A percentile compares a stretch with the other conserved stretches of the same genome.
Conservation (phyloP, 441 rosid genomes). For the Arabidopsis lyrata region DNA sequence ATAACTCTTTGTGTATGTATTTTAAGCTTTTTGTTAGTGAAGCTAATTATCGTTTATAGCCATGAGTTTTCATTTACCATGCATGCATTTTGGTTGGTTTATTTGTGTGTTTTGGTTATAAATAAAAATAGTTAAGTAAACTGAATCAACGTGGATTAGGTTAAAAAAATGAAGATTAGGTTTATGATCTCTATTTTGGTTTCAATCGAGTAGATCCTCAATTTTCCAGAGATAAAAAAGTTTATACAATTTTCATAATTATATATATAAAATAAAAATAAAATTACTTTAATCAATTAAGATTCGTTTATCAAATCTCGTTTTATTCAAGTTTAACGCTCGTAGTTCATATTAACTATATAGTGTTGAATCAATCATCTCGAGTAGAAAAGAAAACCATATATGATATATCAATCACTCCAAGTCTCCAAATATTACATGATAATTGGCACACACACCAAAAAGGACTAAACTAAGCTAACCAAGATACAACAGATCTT, state of each 20-base stretch:
- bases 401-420: constrained; percentile 21
- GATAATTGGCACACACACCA: constrained; percentile 17
- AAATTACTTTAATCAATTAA: not conserved
- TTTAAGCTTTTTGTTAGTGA: not conserved
- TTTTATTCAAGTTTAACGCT: not conserved
- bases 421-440: constrained; percentile 34
- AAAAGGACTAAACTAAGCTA: constrained; percentile 29
- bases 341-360: not conserved
- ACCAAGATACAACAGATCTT: constrained; percentile 11
- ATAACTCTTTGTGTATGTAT: not conserved
- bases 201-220: not conserved
- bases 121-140: no score
- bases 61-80: not conserved
- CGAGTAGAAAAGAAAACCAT: constrained; percentile 20
- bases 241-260: no score
- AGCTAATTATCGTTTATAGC: not conserved
- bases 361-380: constrained; percentile 9
- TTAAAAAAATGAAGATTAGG: no score
- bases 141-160: not conserved
- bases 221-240: not conserved
- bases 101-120: no score
- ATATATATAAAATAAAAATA: no score
- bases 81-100: not conserved
- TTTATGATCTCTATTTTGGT: no score
- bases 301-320: not conserved